Base-by-base conservation (phyloP, 176 grass and related monocot species). In the Coix lacrymajobi region DNA sequence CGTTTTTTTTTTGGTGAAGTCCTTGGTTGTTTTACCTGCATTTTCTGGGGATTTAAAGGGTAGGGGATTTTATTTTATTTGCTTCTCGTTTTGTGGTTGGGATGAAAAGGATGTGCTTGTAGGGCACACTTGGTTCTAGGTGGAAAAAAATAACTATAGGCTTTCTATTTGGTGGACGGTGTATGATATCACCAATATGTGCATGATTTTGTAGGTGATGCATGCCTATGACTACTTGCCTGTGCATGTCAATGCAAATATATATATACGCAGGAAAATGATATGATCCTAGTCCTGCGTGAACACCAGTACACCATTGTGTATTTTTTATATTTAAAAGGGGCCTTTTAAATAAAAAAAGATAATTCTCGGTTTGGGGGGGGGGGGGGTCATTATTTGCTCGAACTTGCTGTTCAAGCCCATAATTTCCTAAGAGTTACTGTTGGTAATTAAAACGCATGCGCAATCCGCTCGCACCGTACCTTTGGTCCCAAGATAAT, bases 61-160 rank as follows among this genome's bases (percentile, higher is more conserved):
- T 17, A 76, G 1, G 5, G 9, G 12, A 19, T 48, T 39, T 60
- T 19, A 6, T 6, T 1, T 16, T 24, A n/a, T n/a, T 26, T 48
- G 17, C 34, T 66, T 77, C 10, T 11, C 1, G 5, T 85, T 65
- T 80, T 66, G 45, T 79, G 73, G 65, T 52, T 77, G 30, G 13
- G 24, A 78, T 66, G 73, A 33, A 61, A 83, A 68, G 37, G 32
- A 58, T 65, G 83, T 49, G 40, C 71, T 83, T 48, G 38, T 79
- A 61, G 34, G 56, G 29, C 34, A 77, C 43, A 77, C 44, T 45
- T 43, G 62, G 15, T 66, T 73, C 20, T 56, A 71, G 41, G 3
- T 32, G 4, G 19, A 15, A 51, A 40, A 24, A 44, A 69, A 12
- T 2, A 6, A 6, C 8, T 8, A 1, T 15, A 22, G 12, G 25